phyloP scores from a whole-genome alignment of 2,329 filamentous ascomycete species.

The Samsoniella hepiali region DNA sequence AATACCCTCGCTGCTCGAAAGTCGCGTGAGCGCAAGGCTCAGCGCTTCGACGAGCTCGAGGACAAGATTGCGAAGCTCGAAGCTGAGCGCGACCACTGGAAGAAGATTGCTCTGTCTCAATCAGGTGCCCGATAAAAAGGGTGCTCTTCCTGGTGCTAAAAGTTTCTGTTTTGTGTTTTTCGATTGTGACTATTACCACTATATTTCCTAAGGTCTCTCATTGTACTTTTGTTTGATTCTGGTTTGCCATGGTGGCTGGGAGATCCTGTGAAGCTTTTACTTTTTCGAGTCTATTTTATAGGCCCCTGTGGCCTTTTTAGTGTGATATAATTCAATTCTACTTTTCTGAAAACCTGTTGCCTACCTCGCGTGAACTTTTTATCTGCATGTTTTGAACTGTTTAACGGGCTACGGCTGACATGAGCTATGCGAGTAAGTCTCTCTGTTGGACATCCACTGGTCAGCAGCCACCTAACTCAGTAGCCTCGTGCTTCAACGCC shows the following conservation, averaged over 20 bases:
- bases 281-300: neutral
- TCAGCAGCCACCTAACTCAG: neutral
- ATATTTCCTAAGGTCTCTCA: neutral
- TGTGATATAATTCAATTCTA: constrained; percentile 14
- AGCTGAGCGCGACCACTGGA: constrained; percentile 64
- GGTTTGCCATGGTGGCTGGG: constrained; percentile 18
- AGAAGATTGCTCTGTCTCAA: constrained; percentile 49
- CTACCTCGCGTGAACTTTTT: no score
- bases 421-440: neutral
- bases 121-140: constrained; percentile 32
- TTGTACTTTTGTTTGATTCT: constrained; percentile 10
- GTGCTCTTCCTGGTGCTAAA: constrained; percentile 19
- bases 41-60: constrained; percentile 72
- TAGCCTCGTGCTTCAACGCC: neutral
- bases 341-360: neutral
- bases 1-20: constrained; percentile 94
- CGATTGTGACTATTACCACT: neutral
- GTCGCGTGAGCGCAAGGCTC: constrained; percentile 81
- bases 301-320: constrained; percentile 1
- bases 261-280: constrained; percentile 8
- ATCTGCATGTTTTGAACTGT: no score
- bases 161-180: constrained; percentile 23
- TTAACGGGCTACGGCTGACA: neutral
- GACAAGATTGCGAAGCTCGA: constrained; percentile 67
- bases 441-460: neutral